Evolutionary conservation across 73 alveolate species (phyloP).

Genomic region (Breviolum minutum): DNA sequence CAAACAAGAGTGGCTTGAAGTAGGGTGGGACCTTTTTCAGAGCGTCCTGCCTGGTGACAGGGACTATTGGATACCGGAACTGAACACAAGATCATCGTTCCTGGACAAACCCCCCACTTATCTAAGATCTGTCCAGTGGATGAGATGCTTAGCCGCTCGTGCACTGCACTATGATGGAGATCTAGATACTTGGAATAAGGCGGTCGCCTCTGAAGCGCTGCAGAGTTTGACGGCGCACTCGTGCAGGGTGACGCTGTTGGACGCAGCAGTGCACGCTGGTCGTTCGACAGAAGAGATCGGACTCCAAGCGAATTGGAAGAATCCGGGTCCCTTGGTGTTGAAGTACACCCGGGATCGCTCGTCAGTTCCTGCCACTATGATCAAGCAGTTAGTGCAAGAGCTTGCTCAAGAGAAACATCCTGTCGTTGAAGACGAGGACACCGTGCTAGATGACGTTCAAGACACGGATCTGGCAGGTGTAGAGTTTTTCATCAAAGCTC

Average conservation of each 20-base stretch:
- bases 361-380: conserved; percentile 7
- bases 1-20: neutral
- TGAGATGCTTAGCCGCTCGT: neutral
- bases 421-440: no score
- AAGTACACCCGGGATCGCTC: conserved; percentile 5
- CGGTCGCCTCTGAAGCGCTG: neutral
- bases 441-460: no score
- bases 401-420: no score
- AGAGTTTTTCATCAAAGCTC: no score
- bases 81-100: no score
- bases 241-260: neutral
- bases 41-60: neutral
- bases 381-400: conserved; percentile 11
- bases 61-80: conserved; percentile 26
- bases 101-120: neutral
- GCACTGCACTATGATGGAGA: no score
- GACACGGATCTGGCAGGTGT: no score
- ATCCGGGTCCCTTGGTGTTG: neutral
- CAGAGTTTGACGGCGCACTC: neutral
- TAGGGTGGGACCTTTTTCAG: no score
- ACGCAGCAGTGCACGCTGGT: neutral
- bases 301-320: neutral
- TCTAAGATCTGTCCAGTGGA: neutral
- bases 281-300: conserved; percentile 10
- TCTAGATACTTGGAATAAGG: neutral